Base-by-base conservation (phyloP, 306 rosid genomes). In the Rubus parviflorus region DNA sequence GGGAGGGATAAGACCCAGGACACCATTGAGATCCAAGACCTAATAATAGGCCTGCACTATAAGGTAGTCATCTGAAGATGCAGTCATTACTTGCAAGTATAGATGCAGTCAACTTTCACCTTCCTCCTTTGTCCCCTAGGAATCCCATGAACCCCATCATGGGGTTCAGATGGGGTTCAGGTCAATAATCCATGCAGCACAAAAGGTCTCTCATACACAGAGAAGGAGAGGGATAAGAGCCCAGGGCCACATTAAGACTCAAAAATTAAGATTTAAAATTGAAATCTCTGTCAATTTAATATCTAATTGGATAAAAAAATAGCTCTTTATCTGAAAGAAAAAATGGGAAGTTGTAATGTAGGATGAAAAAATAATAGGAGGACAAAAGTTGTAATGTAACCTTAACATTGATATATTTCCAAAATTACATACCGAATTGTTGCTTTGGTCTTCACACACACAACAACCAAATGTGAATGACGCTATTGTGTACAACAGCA, bases 91-190 rank as follows among this genome's bases (percentile, higher is more conserved):
- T 62, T 35, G 42, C 43, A 54, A 5, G 22, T 53, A 49, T 53
- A 19, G 54, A 53, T 53, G 43, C 20, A 13, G 20, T 15, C 68
- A 63, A 38, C 47, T 3, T 7, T 38, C 42, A n/a, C 12, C 10
- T 73, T 6, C 68, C 76, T 54, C 22, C 75, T 37, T 51, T 20
- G 76, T 41, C 46, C 20, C 76, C 76, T 56, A 60, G 38, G 65
- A 52, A 71, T 71, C 75, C 69, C 64, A 38, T 37, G 37, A 37
- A 38, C 48, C 60, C 47, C 65, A 68, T 40, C 22, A 11, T 37
- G 16, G 76, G 40, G 66, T 53, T 54, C 64, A 37, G 12, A 11
- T 37, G 16, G 76, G 40, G 66, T 53, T 54, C 64, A 37, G 12
- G 22, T 42, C 9, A n/a, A 73, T 58, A 38, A 12, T 43, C 41